phyloP scores from a whole-genome alignment of 768 basidiomycete species.

The Xerocomellus dryophilus region DNA sequence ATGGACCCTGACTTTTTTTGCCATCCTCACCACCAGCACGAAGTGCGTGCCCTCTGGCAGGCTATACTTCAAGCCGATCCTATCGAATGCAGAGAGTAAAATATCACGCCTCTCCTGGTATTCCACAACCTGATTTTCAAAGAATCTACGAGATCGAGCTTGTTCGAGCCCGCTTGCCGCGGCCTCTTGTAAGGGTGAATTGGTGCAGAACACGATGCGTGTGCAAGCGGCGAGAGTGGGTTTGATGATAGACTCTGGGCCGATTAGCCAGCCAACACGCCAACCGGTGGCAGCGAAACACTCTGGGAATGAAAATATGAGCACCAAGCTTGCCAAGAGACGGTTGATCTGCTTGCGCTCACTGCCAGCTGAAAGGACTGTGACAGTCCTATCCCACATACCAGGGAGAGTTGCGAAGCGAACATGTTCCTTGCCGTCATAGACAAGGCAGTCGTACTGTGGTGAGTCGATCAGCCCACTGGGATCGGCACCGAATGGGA shows the following conservation, averaged over 20 bases:
- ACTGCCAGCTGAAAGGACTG: conserved; percentile 95
- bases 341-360: conserved; percentile 32
- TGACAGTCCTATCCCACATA: conserved; percentile 98
- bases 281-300: conserved; percentile 96
- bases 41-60: conserved; percentile 91
- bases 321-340: background rate
- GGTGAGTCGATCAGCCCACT: background rate
- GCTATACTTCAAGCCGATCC: conserved; percentile 79
- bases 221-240: conserved; percentile 90
- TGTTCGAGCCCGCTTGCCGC: conserved; percentile 86
- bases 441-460: conserved; percentile 92
- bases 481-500: background rate
- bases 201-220: conserved; percentile 92
- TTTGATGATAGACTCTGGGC: conserved; percentile 73
- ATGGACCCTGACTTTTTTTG: background rate
- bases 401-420: conserved; percentile 93
- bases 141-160: conserved; percentile 68
- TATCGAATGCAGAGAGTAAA: conserved; percentile 78
- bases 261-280: conserved; percentile 97
- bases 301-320: conserved; percentile 47
- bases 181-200: conserved; percentile 94
- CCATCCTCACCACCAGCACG: conserved; percentile 65
- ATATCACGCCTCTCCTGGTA: conserved; percentile 78
- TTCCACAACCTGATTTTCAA: conserved; percentile 69
- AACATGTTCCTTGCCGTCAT: conserved; percentile 83